Conservation (phyloP, 2,329 filamentous ascomycete species). For the Pseudogymnoascus verrucosus region DNA sequence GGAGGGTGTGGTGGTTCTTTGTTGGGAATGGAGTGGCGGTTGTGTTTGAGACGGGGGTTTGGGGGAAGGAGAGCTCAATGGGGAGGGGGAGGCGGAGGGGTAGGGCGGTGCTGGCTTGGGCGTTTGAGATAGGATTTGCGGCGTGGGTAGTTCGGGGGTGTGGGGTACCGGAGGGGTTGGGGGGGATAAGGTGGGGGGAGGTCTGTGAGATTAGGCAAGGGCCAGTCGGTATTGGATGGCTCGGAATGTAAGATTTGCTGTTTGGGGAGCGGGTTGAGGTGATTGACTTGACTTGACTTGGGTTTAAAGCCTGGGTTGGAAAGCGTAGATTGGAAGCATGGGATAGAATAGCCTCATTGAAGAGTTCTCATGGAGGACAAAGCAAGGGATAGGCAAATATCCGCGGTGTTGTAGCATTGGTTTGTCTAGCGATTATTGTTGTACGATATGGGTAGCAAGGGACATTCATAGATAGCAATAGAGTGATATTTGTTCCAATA, state of each 20-base stretch:
- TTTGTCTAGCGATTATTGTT: background rate
- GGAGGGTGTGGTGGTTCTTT: conserved; percentile 32
- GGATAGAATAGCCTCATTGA: background rate
- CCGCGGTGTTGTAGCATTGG: background rate
- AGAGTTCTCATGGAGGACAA: background rate
- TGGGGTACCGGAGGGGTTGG: conserved; percentile 28
- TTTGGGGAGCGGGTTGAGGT: background rate
- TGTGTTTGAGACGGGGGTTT: conserved; percentile 26
- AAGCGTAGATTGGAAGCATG: background rate
- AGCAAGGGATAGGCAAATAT: background rate
- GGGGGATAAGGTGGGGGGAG: conserved; percentile 26
- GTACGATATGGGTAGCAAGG: background rate
- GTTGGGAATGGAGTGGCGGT: conserved; percentile 33
- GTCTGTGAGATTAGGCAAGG: conserved; percentile 19
- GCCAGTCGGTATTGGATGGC: background rate
- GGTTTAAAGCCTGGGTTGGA: background rate
- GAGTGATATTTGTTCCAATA: background rate
- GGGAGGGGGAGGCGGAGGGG: conserved; percentile 23
- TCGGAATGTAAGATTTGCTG: background rate
- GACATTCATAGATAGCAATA: background rate
- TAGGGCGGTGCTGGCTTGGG: conserved; percentile 28
- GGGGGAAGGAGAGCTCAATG: conserved; percentile 23
- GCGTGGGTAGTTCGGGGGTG: conserved; percentile 29
- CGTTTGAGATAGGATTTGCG: conserved; percentile 27
- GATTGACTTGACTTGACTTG: background rate